Conservation (phyloP, 257 asterid genomes). For the Mentha longifolia region DNA sequence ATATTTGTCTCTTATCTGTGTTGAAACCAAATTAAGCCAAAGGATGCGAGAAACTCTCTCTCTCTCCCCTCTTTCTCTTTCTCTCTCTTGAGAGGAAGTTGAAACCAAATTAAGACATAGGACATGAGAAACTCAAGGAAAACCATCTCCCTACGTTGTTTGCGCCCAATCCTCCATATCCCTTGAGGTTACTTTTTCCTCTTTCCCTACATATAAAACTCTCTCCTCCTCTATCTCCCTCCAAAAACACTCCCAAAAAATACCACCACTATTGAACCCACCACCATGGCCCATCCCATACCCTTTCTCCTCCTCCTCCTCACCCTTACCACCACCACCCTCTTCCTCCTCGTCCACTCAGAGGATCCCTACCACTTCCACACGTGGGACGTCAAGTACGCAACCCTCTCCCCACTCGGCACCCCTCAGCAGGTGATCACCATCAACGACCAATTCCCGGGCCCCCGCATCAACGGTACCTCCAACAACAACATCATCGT, state of each 20-base stretch:
- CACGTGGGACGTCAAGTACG: conserved; percentile 60
- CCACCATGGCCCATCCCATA: conserved; percentile 28
- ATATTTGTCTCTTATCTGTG: too few species aligned
- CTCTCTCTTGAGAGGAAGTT: not conserved
- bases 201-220: conserved; percentile 10
- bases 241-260: conserved; percentile 6
- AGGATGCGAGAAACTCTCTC: not conserved
- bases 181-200: conserved; percentile 14
- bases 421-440: conserved; percentile 51
- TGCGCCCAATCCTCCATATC: conserved; percentile 30
- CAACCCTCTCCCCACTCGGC: conserved; percentile 50
- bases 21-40: conserved; percentile 25
- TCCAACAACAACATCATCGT: conserved; percentile 62
- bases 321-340: conserved; percentile 2
- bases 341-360: conserved; percentile 28
- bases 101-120: not conserved
- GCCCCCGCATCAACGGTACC: conserved; percentile 60
- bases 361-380: conserved; percentile 60
- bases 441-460: conserved; percentile 62
- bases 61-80: conserved; percentile 6
- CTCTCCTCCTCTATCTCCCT: not conserved
- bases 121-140: conserved; percentile 10
- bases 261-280: too few species aligned
- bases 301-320: conserved; percentile 5
- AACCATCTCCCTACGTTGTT: conserved; percentile 26